Evolutionary conservation across 2,329 filamentous ascomycete species (phyloP).

Genomic region (Bipolaris bicolor): DNA sequence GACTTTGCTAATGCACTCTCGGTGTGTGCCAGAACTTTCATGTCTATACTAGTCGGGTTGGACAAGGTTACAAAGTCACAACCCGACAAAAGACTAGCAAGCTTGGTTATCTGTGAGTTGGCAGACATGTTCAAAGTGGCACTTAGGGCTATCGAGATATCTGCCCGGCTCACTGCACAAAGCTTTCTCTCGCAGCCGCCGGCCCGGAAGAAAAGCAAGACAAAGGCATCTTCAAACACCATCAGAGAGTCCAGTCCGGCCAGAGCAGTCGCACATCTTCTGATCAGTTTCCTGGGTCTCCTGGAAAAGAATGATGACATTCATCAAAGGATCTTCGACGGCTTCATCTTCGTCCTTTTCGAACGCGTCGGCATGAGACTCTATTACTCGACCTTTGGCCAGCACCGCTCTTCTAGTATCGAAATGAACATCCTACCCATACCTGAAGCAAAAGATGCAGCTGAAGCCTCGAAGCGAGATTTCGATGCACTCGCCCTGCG

Average conservation of each 20-base stretch:
- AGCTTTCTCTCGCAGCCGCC: background rate
- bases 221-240: slow-evolving; percentile 3
- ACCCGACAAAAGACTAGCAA: slow-evolving; percentile 21
- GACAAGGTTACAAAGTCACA: slow-evolving; percentile 25
- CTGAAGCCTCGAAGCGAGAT: slow-evolving; percentile 21
- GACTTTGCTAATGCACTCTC: slow-evolving; percentile 36
- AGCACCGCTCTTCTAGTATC: slow-evolving; percentile 31
- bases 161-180: slow-evolving; percentile 31
- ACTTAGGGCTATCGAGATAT: slow-evolving; percentile 39
- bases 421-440: slow-evolving; percentile 36
- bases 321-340: slow-evolving; percentile 53
- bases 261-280: slow-evolving; percentile 42
- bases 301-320: slow-evolving; percentile 44
- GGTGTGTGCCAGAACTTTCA: slow-evolving; percentile 40
- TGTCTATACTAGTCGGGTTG: slow-evolving; percentile 41
- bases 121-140: slow-evolving; percentile 48
- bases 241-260: slow-evolving; percentile 35
- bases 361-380: slow-evolving; percentile 49
- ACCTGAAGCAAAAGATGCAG: slow-evolving; percentile 7
- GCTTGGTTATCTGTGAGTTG: slow-evolving; percentile 39
- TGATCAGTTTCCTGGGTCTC: slow-evolving; percentile 45
- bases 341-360: slow-evolving; percentile 51
- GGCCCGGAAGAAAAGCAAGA: slow-evolving; percentile 16
- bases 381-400: slow-evolving; percentile 50
- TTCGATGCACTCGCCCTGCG: slow-evolving; percentile 30